Evolutionary conservation across 1,139 yeast species (phyloP), one percentile per base, ranked within the genome.

Genomic region (Zygosaccharomyces pseudobailii): DNA sequence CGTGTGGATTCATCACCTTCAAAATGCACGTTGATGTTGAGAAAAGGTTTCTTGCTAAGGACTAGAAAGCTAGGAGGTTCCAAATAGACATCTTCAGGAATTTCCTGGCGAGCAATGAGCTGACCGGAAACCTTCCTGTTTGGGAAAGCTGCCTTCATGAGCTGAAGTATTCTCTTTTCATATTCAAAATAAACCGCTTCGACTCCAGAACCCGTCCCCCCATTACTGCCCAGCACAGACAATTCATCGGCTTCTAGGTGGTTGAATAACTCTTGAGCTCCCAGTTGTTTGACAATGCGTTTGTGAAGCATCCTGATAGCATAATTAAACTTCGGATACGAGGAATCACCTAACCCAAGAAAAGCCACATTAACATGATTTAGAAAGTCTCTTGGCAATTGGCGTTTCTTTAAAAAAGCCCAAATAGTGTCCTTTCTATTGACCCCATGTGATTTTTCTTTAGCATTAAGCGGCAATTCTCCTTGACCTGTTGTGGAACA

Each of bases 401-500:
- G 82, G 61, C 75, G 79, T 59, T 79, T 78, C 51, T 88, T 75
- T 53, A 92, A 66, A 51, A 84, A 80, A 55, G 76, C 74, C 95
- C 96, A 86, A 53, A 90, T 79, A 3, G 62, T 57, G 17, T 52
- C 50, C 48, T 74, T 74, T 53, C 74, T 72, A 3, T 46, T 35
- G 24, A 38, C 43, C 19, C 59, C 62, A 19, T 44, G 45, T n/a
- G 60, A 44, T 13, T 47, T 42, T 42, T 61, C 64, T 31, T 50
- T 52, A 2, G 86, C 84, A 62, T 88, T 87, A 42, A 86, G 67
- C 0, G 99, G 98, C 28, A 92, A 66, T 55, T 86, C 97, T 17
- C 99, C 99, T 65, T 92, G 97, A 3, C 97, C 98, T 0, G 96
- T 85, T 0, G 99, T 92, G 1, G 97, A 83, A 60, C 95, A 85